phyloP scores from a whole-genome alignment of 2,329 filamentous ascomycete genomes.

The Ceratocystis cubensis region DNA sequence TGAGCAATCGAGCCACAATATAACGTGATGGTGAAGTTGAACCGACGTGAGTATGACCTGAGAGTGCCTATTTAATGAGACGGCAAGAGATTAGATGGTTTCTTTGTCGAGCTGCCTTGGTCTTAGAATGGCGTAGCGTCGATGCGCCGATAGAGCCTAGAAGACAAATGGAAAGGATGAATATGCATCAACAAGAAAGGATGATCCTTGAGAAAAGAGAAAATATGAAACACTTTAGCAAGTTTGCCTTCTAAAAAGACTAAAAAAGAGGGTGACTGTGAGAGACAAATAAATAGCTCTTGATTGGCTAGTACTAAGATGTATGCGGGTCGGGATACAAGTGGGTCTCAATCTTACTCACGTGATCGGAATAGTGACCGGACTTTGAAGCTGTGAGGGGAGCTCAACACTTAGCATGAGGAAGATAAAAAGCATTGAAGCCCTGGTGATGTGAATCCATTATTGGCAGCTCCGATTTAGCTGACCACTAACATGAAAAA shows the following conservation, averaged over 20 bases:
- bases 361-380: slow-evolving; percentile 2
- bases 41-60: background rate
- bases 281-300: background rate
- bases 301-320: background rate
- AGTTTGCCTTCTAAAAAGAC: background rate
- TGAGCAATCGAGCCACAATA: no score
- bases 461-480: slow-evolving; percentile 1
- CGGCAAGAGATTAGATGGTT: background rate
- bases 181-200: background rate
- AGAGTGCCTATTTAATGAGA: background rate
- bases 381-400: background rate
- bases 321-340: background rate
- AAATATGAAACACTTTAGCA: background rate
- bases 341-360: background rate
- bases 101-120: background rate
- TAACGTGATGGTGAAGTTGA: no score
- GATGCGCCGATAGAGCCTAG: background rate
- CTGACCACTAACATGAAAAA: background rate
- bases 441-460: background rate
- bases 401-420: background rate
- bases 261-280: background rate
- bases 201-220: slow-evolving; percentile 2
- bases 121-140: background rate
- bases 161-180: background rate
- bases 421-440: background rate